A percentile compares a stretch with the other conserved stretches of the same genome.
Evolutionary conservation across 225 moss, liverwort and hornwort species (phyloP).

Genomic region (Physcomitrellopsis africana): DNA sequence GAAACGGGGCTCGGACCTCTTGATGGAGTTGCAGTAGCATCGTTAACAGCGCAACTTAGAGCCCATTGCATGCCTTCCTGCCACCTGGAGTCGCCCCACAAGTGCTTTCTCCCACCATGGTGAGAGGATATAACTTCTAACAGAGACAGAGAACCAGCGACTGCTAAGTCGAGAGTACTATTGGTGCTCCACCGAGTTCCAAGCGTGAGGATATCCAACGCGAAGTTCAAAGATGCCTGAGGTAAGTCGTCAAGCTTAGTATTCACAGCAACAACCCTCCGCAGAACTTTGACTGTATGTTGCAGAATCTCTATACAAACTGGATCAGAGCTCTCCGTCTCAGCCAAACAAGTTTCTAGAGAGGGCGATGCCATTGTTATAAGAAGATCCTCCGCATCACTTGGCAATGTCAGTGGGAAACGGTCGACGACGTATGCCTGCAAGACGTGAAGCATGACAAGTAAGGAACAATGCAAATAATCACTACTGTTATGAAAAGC

Average conservation of each 20-base stretch:
- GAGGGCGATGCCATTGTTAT: slow-evolving; percentile 67
- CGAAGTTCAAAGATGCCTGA: slow-evolving; percentile 60
- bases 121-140: slow-evolving; percentile 71
- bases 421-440: slow-evolving; percentile 84
- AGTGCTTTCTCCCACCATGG: slow-evolving; percentile 62
- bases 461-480: no score
- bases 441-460: slow-evolving; percentile 16
- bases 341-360: slow-evolving; percentile 63
- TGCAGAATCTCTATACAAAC: slow-evolving; percentile 59
- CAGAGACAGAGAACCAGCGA: slow-evolving; percentile 79
- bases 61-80: slow-evolving; percentile 92
- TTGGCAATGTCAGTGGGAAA: slow-evolving; percentile 71
- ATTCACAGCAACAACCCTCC: slow-evolving; percentile 62
- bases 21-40: slow-evolving; percentile 54
- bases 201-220: slow-evolving; percentile 81
- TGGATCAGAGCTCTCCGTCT: slow-evolving; percentile 67
- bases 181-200: slow-evolving; percentile 62
- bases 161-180: slow-evolving; percentile 67
- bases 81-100: slow-evolving; percentile 86
- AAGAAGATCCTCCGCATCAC: slow-evolving; percentile 71
- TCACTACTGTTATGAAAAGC: background rate
- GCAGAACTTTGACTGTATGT: slow-evolving; percentile 67
- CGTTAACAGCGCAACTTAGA: slow-evolving; percentile 65
- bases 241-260: slow-evolving; percentile 58
- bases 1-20: slow-evolving; percentile 72